Conservation (phyloP, 768 basidiomycete genomes). For the Pulveroboletus sp. region DNA sequence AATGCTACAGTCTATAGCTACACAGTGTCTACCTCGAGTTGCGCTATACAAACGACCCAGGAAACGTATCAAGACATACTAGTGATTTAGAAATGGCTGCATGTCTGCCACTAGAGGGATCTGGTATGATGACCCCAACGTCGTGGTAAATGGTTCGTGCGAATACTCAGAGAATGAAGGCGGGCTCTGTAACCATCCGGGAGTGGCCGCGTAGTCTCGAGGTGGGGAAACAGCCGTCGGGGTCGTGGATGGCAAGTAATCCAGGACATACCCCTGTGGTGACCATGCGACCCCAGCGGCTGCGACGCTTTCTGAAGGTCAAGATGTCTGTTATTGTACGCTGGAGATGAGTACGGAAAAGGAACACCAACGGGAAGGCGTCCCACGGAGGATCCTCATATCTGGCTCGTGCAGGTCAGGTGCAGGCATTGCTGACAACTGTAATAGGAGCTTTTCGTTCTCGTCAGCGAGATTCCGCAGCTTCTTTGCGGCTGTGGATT, state of each 20-base stretch:
- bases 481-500: slow-evolving; percentile 43
- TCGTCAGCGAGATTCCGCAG: slow-evolving; percentile 32
- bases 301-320: slow-evolving; percentile 6
- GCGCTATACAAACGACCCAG: background rate
- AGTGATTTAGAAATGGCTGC: background rate
- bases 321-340: background rate
- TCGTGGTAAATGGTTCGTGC: slow-evolving; percentile 6
- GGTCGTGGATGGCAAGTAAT: slow-evolving; percentile 4
- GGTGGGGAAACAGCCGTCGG: background rate
- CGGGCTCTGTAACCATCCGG: slow-evolving; percentile 7
- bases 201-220: background rate
- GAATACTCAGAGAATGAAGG: background rate
- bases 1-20: no score
- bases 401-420: background rate
- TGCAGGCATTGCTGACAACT: slow-evolving; percentile 12
- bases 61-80: background rate
- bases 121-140: background rate
- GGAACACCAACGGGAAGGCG: slow-evolving; percentile 9
- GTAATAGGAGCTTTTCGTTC: slow-evolving; percentile 16
- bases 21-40: background rate
- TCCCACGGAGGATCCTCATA: background rate
- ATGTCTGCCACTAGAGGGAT: background rate
- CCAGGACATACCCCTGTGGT: background rate
- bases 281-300: slow-evolving; percentile 4
- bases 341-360: background rate